Conservation (phyloP, 768 basidiomycete species). For the Tubosaeta sp. region DNA sequence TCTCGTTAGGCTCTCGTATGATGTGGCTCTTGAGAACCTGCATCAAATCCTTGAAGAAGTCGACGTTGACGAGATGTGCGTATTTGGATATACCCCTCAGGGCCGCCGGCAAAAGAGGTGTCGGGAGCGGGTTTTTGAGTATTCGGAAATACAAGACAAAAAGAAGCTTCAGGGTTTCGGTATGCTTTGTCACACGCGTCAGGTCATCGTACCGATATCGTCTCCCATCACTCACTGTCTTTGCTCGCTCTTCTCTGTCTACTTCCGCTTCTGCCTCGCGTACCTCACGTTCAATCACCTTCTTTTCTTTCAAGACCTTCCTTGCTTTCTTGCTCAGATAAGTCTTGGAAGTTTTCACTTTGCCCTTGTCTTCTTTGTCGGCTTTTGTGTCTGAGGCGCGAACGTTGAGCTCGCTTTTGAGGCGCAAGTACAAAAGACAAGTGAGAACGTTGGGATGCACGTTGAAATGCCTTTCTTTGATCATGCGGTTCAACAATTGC, state of each 20-base stretch:
- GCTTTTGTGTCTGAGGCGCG: slow-evolving; percentile 69
- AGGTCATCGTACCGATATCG: slow-evolving; percentile 7
- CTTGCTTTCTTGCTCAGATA: slow-evolving; percentile 91
- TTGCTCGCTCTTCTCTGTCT: slow-evolving; percentile 83
- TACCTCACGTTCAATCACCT: slow-evolving; percentile 88
- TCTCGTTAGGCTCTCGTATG: slow-evolving; percentile 42
- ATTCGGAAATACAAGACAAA: slow-evolving; percentile 97
- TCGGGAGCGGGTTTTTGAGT: slow-evolving; percentile 78
- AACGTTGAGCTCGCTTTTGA: slow-evolving; percentile 80
- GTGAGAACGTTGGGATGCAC: slow-evolving; percentile 87
- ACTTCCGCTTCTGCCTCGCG: slow-evolving; percentile 93
- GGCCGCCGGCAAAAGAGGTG: slow-evolving; percentile 78
- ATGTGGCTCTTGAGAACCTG: slow-evolving; percentile 79
- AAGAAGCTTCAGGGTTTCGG: slow-evolving; percentile 94
- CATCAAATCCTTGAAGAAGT: slow-evolving; percentile 97
- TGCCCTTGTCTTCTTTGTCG: slow-evolving; percentile 48
- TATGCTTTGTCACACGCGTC: slow-evolving; percentile 60
- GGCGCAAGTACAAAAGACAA: slow-evolving; percentile 78
- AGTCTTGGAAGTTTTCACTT: slow-evolving; percentile 45
- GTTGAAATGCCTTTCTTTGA: slow-evolving; percentile 88
- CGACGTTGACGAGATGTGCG: slow-evolving; percentile 94
- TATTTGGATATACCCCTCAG: slow-evolving; percentile 90
- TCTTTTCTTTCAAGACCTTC: slow-evolving; percentile 81
- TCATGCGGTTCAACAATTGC: slow-evolving; percentile 89
- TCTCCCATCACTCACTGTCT: slow-evolving; percentile 53